Evolutionary conservation across 2,329 filamentous ascomycete genomes (phyloP).

Genomic region (Monilinia vaccinii-corymbosi): DNA sequence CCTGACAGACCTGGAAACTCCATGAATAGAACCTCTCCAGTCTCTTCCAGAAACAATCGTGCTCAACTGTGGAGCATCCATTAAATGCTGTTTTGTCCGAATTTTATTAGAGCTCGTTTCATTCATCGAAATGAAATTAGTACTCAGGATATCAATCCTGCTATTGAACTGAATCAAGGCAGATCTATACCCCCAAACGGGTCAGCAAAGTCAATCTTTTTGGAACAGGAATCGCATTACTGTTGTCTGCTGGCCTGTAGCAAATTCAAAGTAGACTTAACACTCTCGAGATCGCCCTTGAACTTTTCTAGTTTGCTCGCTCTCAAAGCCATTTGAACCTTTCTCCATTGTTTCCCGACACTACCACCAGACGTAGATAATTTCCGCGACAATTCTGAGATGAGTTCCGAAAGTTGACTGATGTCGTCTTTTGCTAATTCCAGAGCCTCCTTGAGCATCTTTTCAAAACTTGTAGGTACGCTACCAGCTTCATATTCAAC

Average conservation of each 20-base stretch:
- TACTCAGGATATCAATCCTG: background rate
- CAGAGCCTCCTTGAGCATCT: background rate
- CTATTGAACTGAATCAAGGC: background rate
- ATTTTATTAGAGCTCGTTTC: background rate
- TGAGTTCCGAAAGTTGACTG: conserved; percentile 1
- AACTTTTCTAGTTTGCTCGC: conserved; percentile 11
- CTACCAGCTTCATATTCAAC: background rate
- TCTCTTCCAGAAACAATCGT: background rate
- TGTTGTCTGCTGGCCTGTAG: conserved; percentile 4
- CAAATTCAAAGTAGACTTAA: conserved; percentile 5
- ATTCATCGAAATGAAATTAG: background rate
- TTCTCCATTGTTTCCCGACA: conserved; percentile 7
- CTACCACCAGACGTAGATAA: background rate
- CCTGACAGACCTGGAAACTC: background rate
- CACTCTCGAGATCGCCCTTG: conserved; percentile 2
- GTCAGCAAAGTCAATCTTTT: background rate
- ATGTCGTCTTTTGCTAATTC: conserved; percentile 7
- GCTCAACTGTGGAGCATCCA: background rate
- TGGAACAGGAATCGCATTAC: background rate
- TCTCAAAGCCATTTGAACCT: conserved; percentile 5
- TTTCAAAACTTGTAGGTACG: background rate
- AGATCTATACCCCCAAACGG: background rate
- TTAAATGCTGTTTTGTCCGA: background rate
- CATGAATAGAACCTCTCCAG: background rate
- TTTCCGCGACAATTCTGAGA: background rate